These are phyloP conservation scores for Blastocystis sp. DNA, from an alignment of 352 stramenopile genomes.

Conservation along the genomic window DNA sequence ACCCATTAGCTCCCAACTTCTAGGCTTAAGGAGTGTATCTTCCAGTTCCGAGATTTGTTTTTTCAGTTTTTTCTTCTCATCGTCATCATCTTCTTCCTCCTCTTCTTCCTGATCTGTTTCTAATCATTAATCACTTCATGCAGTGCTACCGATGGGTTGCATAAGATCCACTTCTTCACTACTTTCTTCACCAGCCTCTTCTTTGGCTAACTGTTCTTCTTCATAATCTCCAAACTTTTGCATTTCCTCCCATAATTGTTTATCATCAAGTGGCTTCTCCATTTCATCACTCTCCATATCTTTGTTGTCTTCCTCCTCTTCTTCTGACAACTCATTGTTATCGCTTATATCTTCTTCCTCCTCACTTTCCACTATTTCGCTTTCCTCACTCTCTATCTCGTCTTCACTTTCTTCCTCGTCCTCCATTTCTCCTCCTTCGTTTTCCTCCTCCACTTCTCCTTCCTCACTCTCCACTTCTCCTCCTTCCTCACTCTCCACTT, in stretches of 20 bases:
- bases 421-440: not conserved
- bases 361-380: constrained; percentile 9
- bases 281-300: constrained; percentile 34
- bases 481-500: not conserved
- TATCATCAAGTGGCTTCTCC: constrained; percentile 50
- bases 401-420: too few relatives aligned
- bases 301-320: constrained; percentile 46
- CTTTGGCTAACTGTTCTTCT: not conserved
- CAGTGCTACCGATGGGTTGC: not conserved
- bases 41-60: constrained; percentile 81
- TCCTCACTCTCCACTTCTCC: not conserved
- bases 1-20: constrained; percentile 82
- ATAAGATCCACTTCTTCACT: constrained; percentile 71
- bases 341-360: constrained; percentile 9
- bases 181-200: constrained; percentile 66
- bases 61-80: constrained; percentile 73
- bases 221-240: constrained; percentile 33
- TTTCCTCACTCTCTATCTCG: constrained; percentile 69
- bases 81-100: constrained; percentile 74
- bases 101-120: constrained; percentile 66
- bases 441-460: not conserved
- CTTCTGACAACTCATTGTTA: constrained; percentile 50
- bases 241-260: constrained; percentile 4
- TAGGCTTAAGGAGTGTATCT: constrained; percentile 78
- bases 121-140: not conserved